phyloP scores from a whole-genome alignment of 768 basidiomycete genomes.

The Tricholomella constricta region DNA sequence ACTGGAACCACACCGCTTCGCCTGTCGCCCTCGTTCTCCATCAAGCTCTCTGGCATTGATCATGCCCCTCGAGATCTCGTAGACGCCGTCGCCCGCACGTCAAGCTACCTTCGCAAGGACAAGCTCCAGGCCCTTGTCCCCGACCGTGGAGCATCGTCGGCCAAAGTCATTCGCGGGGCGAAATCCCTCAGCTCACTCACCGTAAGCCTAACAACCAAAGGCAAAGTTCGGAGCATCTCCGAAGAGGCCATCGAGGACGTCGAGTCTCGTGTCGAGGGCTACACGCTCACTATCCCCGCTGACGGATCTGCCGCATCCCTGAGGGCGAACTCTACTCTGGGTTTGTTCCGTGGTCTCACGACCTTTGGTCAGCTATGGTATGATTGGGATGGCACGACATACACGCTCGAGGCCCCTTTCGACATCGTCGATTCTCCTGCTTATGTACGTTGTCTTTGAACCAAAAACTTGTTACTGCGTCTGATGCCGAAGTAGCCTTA shows the following conservation, averaged over 20 bases:
- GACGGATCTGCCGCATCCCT: conserved; percentile 59
- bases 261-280: conserved; percentile 60
- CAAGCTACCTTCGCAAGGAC: conserved; percentile 47
- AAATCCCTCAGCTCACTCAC: conserved; percentile 44
- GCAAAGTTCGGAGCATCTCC: conserved; percentile 47
- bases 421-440: conserved; percentile 63
- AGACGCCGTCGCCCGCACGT: conserved; percentile 54
- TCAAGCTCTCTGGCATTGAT: conserved; percentile 44
- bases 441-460: conserved; percentile 48
- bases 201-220: conserved; percentile 40
- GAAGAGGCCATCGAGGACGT: conserved; percentile 53
- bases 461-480: not conserved
- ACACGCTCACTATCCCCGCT: conserved; percentile 56
- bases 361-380: conserved; percentile 79
- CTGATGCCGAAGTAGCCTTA: conserved; percentile 48
- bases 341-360: conserved; percentile 70
- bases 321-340: conserved; percentile 64
- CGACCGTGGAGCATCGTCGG: conserved; percentile 60
- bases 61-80: conserved; percentile 55
- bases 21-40: conserved; percentile 36
- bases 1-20: conserved; percentile 41
- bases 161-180: conserved; percentile 39
- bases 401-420: conserved; percentile 59
- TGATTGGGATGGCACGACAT: conserved; percentile 48
- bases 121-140: conserved; percentile 60